Conservation (phyloP, 2,329 filamentous ascomycete species). For the Fusarium mexicanum region DNA sequence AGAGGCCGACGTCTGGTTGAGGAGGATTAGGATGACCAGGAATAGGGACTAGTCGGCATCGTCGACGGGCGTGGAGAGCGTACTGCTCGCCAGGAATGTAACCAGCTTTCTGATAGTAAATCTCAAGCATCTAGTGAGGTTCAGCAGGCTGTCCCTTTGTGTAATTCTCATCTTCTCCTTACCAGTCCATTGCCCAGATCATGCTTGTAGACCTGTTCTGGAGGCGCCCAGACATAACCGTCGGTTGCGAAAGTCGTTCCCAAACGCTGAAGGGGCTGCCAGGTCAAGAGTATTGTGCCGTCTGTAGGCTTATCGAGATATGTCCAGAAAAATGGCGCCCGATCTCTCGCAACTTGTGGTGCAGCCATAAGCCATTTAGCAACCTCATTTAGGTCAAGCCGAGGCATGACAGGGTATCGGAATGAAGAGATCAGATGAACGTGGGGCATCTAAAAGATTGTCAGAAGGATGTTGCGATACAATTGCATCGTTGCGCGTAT, state of each 20-base stretch:
- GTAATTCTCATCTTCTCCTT: conserved; percentile 41
- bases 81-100: conserved; percentile 80
- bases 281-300: conserved; percentile 84
- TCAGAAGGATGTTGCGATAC: conserved; percentile 30
- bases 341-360: conserved; percentile 84
- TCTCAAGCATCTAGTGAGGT: conserved; percentile 77
- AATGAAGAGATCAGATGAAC: conserved; percentile 89
- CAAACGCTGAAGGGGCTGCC: conserved; percentile 81
- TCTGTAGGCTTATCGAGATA: conserved; percentile 86
- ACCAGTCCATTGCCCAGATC: conserved; percentile 72
- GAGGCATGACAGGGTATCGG: conserved; percentile 78
- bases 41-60: conserved; percentile 83
- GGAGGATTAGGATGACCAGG: conserved; percentile 76
- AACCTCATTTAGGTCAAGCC: conserved; percentile 78
- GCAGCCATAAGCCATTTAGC: conserved; percentile 86
- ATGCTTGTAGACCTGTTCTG: conserved; percentile 79
- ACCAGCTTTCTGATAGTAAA: conserved; percentile 83
- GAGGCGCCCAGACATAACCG: conserved; percentile 89
- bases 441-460: conserved; percentile 74
- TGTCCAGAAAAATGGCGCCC: conserved; percentile 91
- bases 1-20: conserved; percentile 81
- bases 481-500: neutral
- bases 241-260: conserved; percentile 85
- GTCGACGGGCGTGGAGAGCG: conserved; percentile 80
- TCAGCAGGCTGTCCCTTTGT: conserved; percentile 18